phyloP scores from a whole-genome alignment of 2,329 filamentous ascomycete species.

The Diaporthe citrichinensis region DNA sequence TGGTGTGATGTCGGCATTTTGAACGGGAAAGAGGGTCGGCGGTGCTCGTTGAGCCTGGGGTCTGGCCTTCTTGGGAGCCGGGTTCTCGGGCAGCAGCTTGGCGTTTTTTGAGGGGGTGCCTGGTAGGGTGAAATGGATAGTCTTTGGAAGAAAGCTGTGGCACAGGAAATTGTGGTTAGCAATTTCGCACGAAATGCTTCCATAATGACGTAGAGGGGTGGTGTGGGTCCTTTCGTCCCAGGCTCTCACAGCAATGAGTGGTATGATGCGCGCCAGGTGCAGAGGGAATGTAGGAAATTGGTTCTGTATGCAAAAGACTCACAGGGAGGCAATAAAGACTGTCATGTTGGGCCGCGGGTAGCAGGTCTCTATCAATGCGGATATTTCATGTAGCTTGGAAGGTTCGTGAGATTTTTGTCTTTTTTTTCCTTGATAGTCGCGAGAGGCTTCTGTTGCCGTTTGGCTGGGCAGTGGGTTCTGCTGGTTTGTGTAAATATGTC shows the following conservation, averaged over 20 bases:
- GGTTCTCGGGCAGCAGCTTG: conserved; percentile 47
- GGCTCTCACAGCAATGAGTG: not conserved
- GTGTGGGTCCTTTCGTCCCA: conserved; percentile 35
- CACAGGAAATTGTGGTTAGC: conserved; percentile 35
- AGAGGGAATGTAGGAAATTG: not conserved
- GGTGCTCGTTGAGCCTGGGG: conserved; percentile 53
- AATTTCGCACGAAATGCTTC: not conserved
- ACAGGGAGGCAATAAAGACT: conserved; percentile 66
- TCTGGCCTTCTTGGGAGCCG: conserved; percentile 46
- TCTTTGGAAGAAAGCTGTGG: conserved; percentile 92
- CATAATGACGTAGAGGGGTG: conserved; percentile 36
- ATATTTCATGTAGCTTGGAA: conserved; percentile 8
- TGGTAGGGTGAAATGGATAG: conserved; percentile 85
- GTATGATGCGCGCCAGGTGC: not conserved
- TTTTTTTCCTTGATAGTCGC: not conserved
- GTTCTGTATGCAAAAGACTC: conserved; percentile 47
- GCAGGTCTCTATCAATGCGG: conserved; percentile 11
- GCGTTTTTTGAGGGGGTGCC: conserved; percentile 60
- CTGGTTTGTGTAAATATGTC: conserved; percentile 5
- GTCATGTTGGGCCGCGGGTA: conserved; percentile 57
- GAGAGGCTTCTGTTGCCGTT: conserved; percentile 2
- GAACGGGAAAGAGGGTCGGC: conserved; percentile 66
- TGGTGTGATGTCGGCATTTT: conserved; percentile 64
- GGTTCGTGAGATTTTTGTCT: not conserved
- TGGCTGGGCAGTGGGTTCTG: conserved; percentile 18